Evolutionary conservation across 2,329 filamentous ascomycete species (phyloP), one percentile per base, ranked within the genome.

Genomic region (Pseudocercospora vitis): DNA sequence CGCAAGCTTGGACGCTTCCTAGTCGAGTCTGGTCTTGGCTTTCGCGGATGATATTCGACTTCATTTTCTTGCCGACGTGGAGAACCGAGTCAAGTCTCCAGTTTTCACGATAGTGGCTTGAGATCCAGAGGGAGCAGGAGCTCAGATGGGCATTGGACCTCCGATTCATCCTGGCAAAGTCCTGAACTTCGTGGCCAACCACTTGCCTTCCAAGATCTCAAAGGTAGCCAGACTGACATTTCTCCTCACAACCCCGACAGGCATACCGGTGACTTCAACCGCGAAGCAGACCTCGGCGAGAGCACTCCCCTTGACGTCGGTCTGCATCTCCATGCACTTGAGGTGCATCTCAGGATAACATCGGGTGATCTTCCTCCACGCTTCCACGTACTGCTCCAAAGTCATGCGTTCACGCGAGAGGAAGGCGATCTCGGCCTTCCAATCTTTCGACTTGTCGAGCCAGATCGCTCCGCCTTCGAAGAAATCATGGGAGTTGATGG

Each of bases 121-220:
- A 12, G 18, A 9, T 14, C 32, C 12, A 35, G 31, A 33, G 12
- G 4, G 18, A 4, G 1, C 19, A 18, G n/a, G 12, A 26, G 19
- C n/a, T n/a, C n/a, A 42, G 24, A 21, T 12, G 5, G 12, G 3
- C 37, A 5, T 5, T 42, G 9, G 18, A 7, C 2, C 7, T 4
- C 35, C 1, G 7, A 18, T 14, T 31, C 48, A 53, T 18, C 31
- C 35, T 11, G 39, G 46, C 18, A 47, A 18, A 24, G 47, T 54
- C 45, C 32, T 54, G 32, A 54, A 54, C 52, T 45, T 54, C 26
- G 52, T 54, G 7, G 52, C 52, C 37, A 54, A 32, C 52, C 52
- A 54, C 52, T 32, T 54, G 18, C 52, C 52, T 14, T 50, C 46
- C 18, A 54, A 9, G 7, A 49, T 18, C 39, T 50, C 52, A 47